phyloP scores from a whole-genome alignment of 2,329 filamentous ascomycete species.

The Beauveria sp. region DNA sequence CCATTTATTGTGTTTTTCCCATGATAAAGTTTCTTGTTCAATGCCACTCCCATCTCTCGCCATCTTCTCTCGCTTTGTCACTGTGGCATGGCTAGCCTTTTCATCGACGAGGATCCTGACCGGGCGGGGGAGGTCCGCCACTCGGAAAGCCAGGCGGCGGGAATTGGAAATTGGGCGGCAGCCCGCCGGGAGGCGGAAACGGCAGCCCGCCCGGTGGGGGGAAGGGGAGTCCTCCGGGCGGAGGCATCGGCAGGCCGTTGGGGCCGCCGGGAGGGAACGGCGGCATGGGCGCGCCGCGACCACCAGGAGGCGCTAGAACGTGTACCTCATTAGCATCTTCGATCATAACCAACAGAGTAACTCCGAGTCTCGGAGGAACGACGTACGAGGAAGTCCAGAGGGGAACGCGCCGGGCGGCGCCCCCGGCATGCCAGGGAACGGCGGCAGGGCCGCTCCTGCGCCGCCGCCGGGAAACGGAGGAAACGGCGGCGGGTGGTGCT shows the following conservation, averaged over 20 bases:
- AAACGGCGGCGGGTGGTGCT: slow-evolving; percentile 41
- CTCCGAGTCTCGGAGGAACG: neutral
- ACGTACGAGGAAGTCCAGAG: slow-evolving; percentile 47
- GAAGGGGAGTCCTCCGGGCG: slow-evolving; percentile 27
- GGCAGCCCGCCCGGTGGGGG: slow-evolving; percentile 31
- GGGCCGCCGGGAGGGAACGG: slow-evolving; percentile 27
- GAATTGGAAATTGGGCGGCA: slow-evolving; percentile 33
- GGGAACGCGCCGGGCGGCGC: slow-evolving; percentile 32
- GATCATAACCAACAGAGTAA: too few relatives aligned
- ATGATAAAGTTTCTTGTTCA: neutral
- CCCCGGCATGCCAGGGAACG: slow-evolving; percentile 46
- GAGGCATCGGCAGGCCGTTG: slow-evolving; percentile 19
- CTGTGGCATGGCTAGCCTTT: neutral
- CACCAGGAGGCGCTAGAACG: slow-evolving; percentile 41
- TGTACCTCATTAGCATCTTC: neutral
- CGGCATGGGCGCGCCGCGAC: slow-evolving; percentile 41
- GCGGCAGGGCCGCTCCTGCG: slow-evolving; percentile 42
- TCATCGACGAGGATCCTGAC: slow-evolving; percentile 14
- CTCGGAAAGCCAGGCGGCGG: slow-evolving; percentile 21
- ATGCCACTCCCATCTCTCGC: neutral
- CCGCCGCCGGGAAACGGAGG: slow-evolving; percentile 48
- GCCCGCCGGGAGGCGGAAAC: slow-evolving; percentile 32
- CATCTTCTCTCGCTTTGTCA: neutral
- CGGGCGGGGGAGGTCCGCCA: slow-evolving; percentile 19
- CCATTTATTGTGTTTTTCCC: neutral